Conservation (phyloP, 176 grass and related monocot genomes). For the Rhipidocladum racemiflorum region DNA sequence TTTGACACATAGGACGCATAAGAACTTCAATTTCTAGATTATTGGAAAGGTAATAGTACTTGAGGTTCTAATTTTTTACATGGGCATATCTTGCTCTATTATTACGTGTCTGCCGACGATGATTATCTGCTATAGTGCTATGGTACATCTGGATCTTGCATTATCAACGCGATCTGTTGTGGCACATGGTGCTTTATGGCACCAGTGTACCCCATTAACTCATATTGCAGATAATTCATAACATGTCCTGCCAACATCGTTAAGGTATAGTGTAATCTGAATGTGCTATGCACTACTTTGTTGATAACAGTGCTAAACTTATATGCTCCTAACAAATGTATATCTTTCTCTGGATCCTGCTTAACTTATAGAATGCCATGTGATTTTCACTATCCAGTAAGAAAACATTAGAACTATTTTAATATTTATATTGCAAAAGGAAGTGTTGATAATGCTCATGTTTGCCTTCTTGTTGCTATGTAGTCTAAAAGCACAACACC, state of each 20-base stretch:
- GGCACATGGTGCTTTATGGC: not conserved
- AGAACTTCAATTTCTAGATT: slow-evolving; percentile 19
- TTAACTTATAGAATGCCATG: slow-evolving; percentile 2
- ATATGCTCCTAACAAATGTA: not conserved
- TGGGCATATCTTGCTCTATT: not conserved
- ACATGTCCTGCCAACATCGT: not conserved
- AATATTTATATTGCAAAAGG: not conserved
- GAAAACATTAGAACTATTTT: not conserved
- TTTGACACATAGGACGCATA: not conserved
- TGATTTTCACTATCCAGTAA: not conserved
- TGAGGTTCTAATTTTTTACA: not conserved
- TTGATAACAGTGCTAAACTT: not conserved
- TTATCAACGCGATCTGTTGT: not conserved
- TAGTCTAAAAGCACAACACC: not conserved
- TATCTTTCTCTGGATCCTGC: not conserved
- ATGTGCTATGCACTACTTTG: not conserved
- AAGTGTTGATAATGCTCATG: not conserved
- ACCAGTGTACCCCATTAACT: not conserved
- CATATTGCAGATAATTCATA: not conserved
- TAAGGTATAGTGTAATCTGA: not conserved
- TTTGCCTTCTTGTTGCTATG: not conserved
- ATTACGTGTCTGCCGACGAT: not conserved
- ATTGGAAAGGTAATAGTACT: not conserved
- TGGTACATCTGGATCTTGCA: slow-evolving; percentile 4
- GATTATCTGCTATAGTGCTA: not conserved